phyloP scores from a whole-genome alignment of 345 rosid species.

The Barbarea vulgaris region DNA sequence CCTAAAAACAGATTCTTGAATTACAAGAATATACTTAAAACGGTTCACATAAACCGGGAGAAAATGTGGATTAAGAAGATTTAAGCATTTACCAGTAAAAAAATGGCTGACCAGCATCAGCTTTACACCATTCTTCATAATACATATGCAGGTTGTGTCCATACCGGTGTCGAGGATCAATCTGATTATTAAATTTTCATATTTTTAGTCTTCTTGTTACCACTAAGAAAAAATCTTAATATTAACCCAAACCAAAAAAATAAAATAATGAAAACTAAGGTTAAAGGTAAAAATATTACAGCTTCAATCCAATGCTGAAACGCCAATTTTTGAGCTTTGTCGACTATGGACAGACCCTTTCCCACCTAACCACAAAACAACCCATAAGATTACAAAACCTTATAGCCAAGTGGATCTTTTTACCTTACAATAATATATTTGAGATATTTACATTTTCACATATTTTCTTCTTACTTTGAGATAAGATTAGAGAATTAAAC shows the following conservation, averaged over 20 bases:
- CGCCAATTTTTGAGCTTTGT: slow-evolving; percentile 80
- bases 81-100: slow-evolving; percentile 72
- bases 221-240: neutral
- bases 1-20: neutral
- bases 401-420: neutral
- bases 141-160: slow-evolving; percentile 82
- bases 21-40: slow-evolving; percentile 11
- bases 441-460: neutral
- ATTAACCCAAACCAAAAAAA: slow-evolving; percentile 4
- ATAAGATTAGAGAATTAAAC: neutral
- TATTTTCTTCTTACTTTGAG: neutral
- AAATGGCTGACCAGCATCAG: slow-evolving; percentile 86
- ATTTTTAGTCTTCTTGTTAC: neutral
- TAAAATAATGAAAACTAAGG: neutral
- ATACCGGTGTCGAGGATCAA: slow-evolving; percentile 93
- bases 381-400: slow-evolving; percentile 21
- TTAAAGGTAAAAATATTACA: slow-evolving; percentile 31
- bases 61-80: neutral
- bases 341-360: slow-evolving; percentile 62
- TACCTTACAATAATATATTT: neutral
- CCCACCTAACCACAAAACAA: slow-evolving; percentile 59
- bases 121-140: slow-evolving; percentile 74
- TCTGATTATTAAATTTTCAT: slow-evolving; percentile 42
- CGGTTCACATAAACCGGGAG: neutral
- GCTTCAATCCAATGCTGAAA: slow-evolving; percentile 94